Evolutionary conservation across 768 basidiomycete genomes (phyloP), one percentile per base, ranked within the genome.

Genomic region (Macrolepiota fuliginosa): DNA sequence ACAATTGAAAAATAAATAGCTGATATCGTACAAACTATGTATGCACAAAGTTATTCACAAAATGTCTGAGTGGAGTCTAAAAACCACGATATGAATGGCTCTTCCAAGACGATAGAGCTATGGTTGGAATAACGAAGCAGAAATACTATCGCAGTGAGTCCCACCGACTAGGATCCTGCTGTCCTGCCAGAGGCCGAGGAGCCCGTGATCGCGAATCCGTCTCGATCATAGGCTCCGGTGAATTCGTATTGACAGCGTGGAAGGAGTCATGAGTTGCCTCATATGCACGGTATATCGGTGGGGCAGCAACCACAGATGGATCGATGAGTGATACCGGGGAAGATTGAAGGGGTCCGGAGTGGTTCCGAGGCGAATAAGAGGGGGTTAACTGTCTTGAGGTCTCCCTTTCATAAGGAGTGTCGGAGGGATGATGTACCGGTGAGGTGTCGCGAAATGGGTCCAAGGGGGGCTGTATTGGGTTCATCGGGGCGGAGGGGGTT

Each of bases 181-280:
- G 78, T 17, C 9, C 13, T 27, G 27, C 13, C 24, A 29, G 13
- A 24, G 40, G 39, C 37, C 25, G 39, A 27, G 37, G 24, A 24
- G 24, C 24, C 25, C 47, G 5, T 49, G 47, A 49, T 49, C 24
- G 24, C 15, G 10, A 24, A 40, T 42, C 45, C 17, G 10, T 35
- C 32, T 57, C 56, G n/a, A 12, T 49, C 29, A 57, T 47, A 4
- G 56, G 56, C 35, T 57, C 56, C 11, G 56, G 42, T 22, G 56
- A 57, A 36, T 3, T n/a, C 9, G 27, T 13, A 19, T 36, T n/a
- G 29, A 25, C 56, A n/a, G 56, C 46, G n/a, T 47, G 17, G 15
- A 35, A 47, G 11, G 56, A 46, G 36, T 47, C 25, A 25, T 37
- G 27, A 32, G 53, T 17, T 49, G 32, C 22, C 47, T 50, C 25